These are phyloP conservation scores for Nannochloris sp. DNA, from an alignment of 139 green algal species.

Conservation along the genomic window DNA sequence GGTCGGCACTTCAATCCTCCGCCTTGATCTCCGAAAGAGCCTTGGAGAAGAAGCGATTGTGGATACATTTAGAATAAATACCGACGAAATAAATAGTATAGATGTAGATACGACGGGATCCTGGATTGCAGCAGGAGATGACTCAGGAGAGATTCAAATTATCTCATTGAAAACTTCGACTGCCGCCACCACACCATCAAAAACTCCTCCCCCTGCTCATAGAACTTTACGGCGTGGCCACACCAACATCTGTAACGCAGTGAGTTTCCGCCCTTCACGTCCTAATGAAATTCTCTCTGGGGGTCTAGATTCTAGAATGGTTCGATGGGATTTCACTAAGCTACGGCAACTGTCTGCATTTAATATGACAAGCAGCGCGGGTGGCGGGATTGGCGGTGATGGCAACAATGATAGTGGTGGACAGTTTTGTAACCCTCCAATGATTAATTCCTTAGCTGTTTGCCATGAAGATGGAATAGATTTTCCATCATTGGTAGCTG, in stretches of 20 bases:
- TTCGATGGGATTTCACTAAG: slow-evolving; percentile 37
- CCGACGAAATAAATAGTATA: slow-evolving; percentile 47
- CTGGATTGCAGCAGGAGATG: slow-evolving; percentile 43
- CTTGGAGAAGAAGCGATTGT: slow-evolving; percentile 4
- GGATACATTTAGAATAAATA: slow-evolving; percentile 12
- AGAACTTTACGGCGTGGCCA: slow-evolving; percentile 46
- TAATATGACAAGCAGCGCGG: too few relatives aligned
- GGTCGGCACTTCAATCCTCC: background rate
- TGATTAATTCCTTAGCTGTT: slow-evolving; percentile 44
- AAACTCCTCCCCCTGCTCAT: slow-evolving; percentile 2
- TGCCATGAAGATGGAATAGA: background rate
- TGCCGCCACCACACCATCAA: background rate
- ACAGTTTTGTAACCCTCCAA: slow-evolving; percentile 60
- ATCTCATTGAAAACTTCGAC: slow-evolving; percentile 17
- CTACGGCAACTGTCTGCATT: slow-evolving; percentile 6
- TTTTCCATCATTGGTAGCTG: slow-evolving; percentile 22
- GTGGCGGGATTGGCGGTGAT: too few relatives aligned
- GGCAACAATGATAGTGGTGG: too few relatives aligned
- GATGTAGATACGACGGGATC: slow-evolving; percentile 23
- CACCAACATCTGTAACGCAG: slow-evolving; percentile 42
- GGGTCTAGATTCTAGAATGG: slow-evolving; percentile 49
- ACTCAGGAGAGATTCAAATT: slow-evolving; percentile 44
- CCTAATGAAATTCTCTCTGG: slow-evolving; percentile 55
- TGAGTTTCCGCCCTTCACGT: slow-evolving; percentile 42
- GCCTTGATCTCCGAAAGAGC: slow-evolving; percentile 19